phyloP scores from a whole-genome alignment of 192 early-diverging fungal genomes.

The Gigaspora rosea region DNA sequence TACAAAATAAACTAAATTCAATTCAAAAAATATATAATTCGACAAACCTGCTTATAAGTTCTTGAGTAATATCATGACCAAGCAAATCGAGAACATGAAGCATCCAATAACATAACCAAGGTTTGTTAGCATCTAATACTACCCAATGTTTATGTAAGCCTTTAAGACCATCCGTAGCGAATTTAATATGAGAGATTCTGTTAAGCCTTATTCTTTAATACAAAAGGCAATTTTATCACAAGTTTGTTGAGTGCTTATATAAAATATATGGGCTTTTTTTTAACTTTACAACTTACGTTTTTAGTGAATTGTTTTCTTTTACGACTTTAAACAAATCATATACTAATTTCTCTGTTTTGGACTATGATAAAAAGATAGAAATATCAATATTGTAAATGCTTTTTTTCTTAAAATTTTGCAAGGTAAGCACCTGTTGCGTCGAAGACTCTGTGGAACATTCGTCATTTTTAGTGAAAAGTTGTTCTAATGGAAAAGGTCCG shows the following conservation, averaged over 20 bases:
- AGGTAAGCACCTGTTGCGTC: constrained; percentile 1
- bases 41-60: constrained; percentile 44
- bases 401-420: neutral
- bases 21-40: too few species aligned
- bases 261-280: neutral
- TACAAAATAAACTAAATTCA: too few species aligned
- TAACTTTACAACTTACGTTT: constrained; percentile 11
- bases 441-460: constrained; percentile 16
- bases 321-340: constrained; percentile 3
- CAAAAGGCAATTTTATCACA: neutral
- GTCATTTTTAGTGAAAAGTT: constrained; percentile 12
- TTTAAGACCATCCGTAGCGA: constrained; percentile 51
- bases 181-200: constrained; percentile 59
- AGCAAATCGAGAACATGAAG: constrained; percentile 82
- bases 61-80: constrained; percentile 52
- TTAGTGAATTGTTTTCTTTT: neutral
- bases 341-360: constrained; percentile 31
- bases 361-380: constrained; percentile 30
- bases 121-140: constrained; percentile 80
- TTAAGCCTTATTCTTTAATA: constrained; percentile 48
- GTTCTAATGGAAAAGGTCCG: neutral
- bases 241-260: neutral
- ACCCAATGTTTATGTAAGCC: constrained; percentile 58
- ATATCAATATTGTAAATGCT: neutral
- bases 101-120: constrained; percentile 94